Base-by-base conservation (phyloP, 2,329 filamentous ascomycete species). In the Colletotrichum abscissum region DNA sequence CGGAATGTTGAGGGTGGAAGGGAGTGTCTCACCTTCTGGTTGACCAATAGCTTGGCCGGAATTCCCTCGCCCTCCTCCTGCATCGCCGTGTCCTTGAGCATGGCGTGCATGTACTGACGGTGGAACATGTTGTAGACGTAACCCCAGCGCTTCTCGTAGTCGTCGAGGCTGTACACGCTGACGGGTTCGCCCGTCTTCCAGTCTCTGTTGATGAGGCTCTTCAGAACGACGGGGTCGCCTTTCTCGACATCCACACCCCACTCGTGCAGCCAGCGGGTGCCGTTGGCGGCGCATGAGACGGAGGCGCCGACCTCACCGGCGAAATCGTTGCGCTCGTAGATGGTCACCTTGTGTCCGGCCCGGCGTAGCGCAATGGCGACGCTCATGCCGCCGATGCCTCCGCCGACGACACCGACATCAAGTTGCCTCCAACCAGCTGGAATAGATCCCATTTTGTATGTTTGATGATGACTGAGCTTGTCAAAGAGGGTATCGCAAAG, bases 111-210 rank as follows among this genome's bases (percentile, higher is more conserved):
- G 74, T 92, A 87, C 77, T 92, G 89, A 0, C 91, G 85, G 77
- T 93, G 91, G 76, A 93, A 93, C 90, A 92, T 92, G 80, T 92
- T 91, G 79, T 92, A 92, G 0, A 89, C 85, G 26, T 89, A 88
- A 14, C 91, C 91, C 91, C 91, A 93, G 67, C 84, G 84, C 81
- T 90, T 78, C 80, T 93, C 88, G 70, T 93, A 93, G 77, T 93
- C 91, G 12, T 83, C 86, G 22, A 94, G 81, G 76, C 89, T 87
- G 76, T 92, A 93, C 0, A 91, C 89, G 75, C 88, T 92, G 28
- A 91, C 86, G 0, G 89, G 88, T 81, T 93, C 89, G 0, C 92
- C 92, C 1, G 91, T 93, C 78, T 89, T 88, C 92, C 92, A 94
- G 81, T 93, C 91, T 4, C 89, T 88, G 79, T 91, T 92, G 82